A percentile compares a stretch with the other conserved stretches of the same genome.
phyloP scores from a whole-genome alignment of 495 filamentous ascomycete species.

The Hypoxylon lenormandii region DNA sequence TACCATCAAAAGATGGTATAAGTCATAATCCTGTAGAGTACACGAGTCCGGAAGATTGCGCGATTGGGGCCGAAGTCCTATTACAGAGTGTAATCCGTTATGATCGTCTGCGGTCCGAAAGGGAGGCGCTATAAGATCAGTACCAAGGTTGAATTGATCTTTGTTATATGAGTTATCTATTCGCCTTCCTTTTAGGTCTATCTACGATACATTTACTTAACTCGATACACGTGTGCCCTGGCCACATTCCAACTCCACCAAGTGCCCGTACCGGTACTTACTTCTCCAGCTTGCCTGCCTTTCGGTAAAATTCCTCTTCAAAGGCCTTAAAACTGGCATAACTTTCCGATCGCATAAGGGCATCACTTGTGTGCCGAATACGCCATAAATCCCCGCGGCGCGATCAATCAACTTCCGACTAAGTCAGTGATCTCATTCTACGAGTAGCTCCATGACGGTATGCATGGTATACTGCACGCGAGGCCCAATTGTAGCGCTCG shows the following conservation, averaged over 20 bases:
- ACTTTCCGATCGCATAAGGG: neutral
- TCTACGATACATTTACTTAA: too few relatives aligned
- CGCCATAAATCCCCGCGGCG: neutral
- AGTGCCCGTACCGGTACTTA: too few relatives aligned
- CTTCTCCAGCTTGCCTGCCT: too few relatives aligned
- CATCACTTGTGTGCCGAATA: neutral
- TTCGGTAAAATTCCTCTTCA: neutral
- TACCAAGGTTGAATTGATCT: too few relatives aligned
- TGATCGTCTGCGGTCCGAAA: conserved; percentile 36
- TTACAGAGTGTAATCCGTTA: conserved; percentile 55
- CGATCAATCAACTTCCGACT: neutral
- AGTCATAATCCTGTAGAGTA: conserved; percentile 64
- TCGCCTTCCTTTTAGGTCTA: too few relatives aligned
- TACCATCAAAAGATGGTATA: conserved; percentile 61
- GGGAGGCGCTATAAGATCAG: too few relatives aligned
- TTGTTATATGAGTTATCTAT: too few relatives aligned
- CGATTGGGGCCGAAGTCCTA: conserved; percentile 54
- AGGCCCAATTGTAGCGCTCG: too few relatives aligned
- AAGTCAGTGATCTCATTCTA: too few relatives aligned
- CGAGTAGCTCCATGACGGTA: conserved; percentile 57
- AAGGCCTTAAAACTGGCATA: neutral
- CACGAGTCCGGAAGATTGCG: conserved; percentile 58
- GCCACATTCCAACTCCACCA: too few relatives aligned
- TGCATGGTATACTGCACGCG: conserved; percentile 10
- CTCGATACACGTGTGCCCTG: too few relatives aligned